Evolutionary conservation across 1,284 basidiomycete species (phyloP).

Genomic region (Kwoniella shivajii): DNA sequence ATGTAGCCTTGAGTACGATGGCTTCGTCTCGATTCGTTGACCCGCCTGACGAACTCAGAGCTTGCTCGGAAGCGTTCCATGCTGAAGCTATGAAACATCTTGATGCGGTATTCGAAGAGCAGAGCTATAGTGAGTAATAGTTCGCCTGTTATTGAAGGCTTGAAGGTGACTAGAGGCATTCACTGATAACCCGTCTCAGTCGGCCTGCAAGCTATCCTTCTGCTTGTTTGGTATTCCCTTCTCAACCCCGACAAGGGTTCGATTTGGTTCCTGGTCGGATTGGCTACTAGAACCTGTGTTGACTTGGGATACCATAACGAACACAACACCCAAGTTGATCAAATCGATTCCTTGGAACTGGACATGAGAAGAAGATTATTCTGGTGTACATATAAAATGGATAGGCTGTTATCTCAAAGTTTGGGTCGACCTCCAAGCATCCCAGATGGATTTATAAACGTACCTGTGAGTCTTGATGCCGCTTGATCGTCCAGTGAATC

Average conservation of each 20-base stretch:
- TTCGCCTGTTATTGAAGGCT: no score
- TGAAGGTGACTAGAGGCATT: neutral
- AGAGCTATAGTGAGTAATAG: conserved; percentile 48
- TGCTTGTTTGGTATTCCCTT: conserved; percentile 55
- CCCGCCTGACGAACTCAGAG: conserved; percentile 53
- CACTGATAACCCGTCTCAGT: conserved; percentile 23
- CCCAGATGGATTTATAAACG: conserved; percentile 54
- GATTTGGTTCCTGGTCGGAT: conserved; percentile 55
- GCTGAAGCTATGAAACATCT: conserved; percentile 55
- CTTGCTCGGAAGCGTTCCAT: conserved; percentile 56
- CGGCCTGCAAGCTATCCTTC: conserved; percentile 54
- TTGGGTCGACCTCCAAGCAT: conserved; percentile 54
- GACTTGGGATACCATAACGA: conserved; percentile 56
- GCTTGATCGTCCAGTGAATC: neutral
- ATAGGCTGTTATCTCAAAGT: conserved; percentile 52
- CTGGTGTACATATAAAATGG: conserved; percentile 56
- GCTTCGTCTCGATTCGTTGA: conserved; percentile 54
- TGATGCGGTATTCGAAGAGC: conserved; percentile 54
- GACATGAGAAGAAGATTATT: conserved; percentile 55
- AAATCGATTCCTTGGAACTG: conserved; percentile 52
- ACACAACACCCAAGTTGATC: conserved; percentile 47
- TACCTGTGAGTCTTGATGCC: conserved; percentile 39
- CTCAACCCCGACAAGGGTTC: conserved; percentile 56
- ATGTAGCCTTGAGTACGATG: conserved; percentile 53
- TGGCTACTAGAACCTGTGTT: conserved; percentile 54